Evolutionary conservation across 2,329 filamentous ascomycete genomes (phyloP), one percentile per base, ranked within the genome.

Genomic region (Aspergillus sp.): DNA sequence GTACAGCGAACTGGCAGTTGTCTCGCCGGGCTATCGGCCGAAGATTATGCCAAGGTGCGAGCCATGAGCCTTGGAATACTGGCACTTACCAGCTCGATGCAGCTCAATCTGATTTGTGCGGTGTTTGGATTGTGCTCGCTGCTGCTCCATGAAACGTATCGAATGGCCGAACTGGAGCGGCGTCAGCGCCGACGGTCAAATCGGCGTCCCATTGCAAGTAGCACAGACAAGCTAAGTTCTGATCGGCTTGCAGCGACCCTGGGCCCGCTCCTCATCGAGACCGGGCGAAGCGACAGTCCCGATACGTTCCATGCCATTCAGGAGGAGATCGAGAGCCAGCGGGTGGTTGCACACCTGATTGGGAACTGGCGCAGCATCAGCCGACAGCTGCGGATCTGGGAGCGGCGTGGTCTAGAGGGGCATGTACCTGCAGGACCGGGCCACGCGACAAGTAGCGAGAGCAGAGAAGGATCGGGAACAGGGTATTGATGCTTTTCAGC

Each of bases 51-150:
- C 5, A 70, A 67, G 53, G 64, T 69, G 17, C 67, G 70, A 46
- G 68, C 73, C n/a, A 72, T 76, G 13, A 64, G 73, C 1, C 66
- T 76, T 22, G 75, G 74, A 22, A 65, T 77, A 7, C 59, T 75
- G 34, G 73, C 72, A 6, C 58, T 75, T 53, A 72, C 73, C 11
- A 69, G 63, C 44, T 68, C 74, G 37, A 71, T 75, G 68, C 73
- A 77, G 54, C 64, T 75, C 41, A 73, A 74, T 24, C 66, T 78
- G 20, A 72, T 77, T 55, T 77, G 74, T 54, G 71, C 71, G 1
- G 69, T 77, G 1, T 75, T 77, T 56, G 75, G 75, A 6, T 61
- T 77, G 12, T 68, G 75, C 45, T 60, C 68, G 15, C 58, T 69
- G 11, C 60, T 76, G 27, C 56, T 71, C 11, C 65, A 72, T 50